Evolutionary conservation across 805 yeast species (phyloP).

Genomic region (Candida awuae): DNA sequence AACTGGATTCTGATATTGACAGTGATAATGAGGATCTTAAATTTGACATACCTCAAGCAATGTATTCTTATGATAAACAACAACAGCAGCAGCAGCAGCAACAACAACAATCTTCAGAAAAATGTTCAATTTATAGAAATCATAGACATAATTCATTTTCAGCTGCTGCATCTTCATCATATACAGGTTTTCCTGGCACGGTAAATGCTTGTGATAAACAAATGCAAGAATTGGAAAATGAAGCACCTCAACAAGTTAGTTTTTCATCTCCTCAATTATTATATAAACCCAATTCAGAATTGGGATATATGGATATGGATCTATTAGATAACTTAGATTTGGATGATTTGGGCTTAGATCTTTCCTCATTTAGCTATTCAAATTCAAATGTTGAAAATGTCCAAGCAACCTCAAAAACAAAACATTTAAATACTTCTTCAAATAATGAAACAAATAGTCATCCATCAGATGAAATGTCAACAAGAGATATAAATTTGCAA

Average conservation of each 20-base stretch:
- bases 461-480: background rate
- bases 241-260: constrained; percentile 63
- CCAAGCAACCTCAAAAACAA: background rate
- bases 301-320: constrained; percentile 29
- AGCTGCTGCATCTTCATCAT: constrained; percentile 54
- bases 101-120: background rate
- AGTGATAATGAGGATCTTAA: constrained; percentile 8
- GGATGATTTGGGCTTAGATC: constrained; percentile 19
- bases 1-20: constrained; percentile 13
- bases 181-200: constrained; percentile 34
- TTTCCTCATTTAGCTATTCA: constrained; percentile 8
- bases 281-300: constrained; percentile 23
- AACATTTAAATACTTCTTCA: background rate
- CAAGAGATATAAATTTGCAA: constrained; percentile 9
- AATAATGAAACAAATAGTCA: background rate
- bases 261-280: constrained; percentile 70
- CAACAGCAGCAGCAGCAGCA: background rate
- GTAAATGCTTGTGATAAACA: constrained; percentile 6
- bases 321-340: constrained; percentile 20
- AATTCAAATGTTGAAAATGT: constrained; percentile 3
- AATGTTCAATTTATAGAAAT: constrained; percentile 19
- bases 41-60: constrained; percentile 12
- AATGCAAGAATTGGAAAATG: constrained; percentile 18
- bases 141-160: constrained; percentile 53
- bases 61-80: constrained; percentile 7